These are phyloP conservation scores for Cryptococcus sp. DNA, from an alignment of 1,284 basidiomycete species.

Conservation along the genomic window DNA sequence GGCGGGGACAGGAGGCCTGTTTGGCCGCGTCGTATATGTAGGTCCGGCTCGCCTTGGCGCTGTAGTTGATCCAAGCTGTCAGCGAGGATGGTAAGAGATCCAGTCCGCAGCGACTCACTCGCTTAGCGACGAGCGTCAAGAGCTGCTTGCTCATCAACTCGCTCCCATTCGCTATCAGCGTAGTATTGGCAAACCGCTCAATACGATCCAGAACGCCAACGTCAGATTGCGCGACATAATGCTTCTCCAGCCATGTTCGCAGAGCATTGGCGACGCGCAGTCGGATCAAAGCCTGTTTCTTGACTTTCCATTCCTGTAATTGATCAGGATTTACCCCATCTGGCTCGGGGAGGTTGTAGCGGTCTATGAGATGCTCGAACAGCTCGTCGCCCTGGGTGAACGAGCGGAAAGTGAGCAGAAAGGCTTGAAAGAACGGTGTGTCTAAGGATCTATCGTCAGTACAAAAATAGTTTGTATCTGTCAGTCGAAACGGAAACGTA, in stretches of 20 bases:
- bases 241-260: constrained; percentile 76
- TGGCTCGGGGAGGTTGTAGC: constrained; percentile 81
- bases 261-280: constrained; percentile 81
- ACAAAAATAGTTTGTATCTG: not conserved
- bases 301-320: constrained; percentile 75
- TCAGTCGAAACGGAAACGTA: constrained; percentile 50
- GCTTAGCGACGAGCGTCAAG: constrained; percentile 66
- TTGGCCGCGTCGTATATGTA: constrained; percentile 22
- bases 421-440: constrained; percentile 79
- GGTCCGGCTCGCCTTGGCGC: constrained; percentile 29
- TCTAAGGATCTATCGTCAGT: constrained; percentile 17
- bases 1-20: constrained; percentile 41
- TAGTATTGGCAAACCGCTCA: constrained; percentile 72
- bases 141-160: constrained; percentile 74
- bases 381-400: constrained; percentile 86
- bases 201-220: constrained; percentile 73
- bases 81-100: constrained; percentile 6
- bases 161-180: constrained; percentile 55
- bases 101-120: constrained; percentile 61
- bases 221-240: constrained; percentile 80
- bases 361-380: constrained; percentile 78
- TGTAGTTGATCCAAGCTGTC: constrained; percentile 1
- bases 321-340: constrained; percentile 67
- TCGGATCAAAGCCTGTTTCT: constrained; percentile 87
- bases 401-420: constrained; percentile 95